Conservation (phyloP, 768 basidiomycete genomes). For the Collybia mongolica region DNA sequence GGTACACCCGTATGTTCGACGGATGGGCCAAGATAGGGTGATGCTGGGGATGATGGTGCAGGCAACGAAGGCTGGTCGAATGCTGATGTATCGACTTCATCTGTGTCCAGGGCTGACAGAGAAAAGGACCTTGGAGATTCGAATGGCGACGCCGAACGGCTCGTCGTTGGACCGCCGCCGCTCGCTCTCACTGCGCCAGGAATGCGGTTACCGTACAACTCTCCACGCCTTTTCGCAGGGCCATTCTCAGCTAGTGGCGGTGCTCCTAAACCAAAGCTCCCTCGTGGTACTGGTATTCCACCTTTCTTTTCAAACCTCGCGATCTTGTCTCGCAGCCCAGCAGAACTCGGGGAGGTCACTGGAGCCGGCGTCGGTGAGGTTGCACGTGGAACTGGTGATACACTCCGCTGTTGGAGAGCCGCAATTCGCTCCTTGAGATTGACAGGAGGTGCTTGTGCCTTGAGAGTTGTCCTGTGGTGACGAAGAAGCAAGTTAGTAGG, state of each 20-base stretch:
- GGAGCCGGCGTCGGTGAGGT: conserved; percentile 26
- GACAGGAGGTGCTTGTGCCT: conserved; percentile 30
- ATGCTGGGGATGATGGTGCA: conserved; percentile 25
- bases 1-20: conserved; percentile 12
- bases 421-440: conserved; percentile 85
- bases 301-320: conserved; percentile 81
- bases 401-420: conserved; percentile 67
- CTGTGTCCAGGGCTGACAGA: conserved; percentile 16
- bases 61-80: conserved; percentile 21
- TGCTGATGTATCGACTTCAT: conserved; percentile 16
- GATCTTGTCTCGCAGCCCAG: conserved; percentile 61
- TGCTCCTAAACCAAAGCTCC: conserved; percentile 68
- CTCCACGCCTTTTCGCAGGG: conserved; percentile 51
- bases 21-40: conserved; percentile 10
- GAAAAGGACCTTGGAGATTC: conserved; percentile 28
- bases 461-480: conserved; percentile 23
- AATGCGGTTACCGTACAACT: conserved; percentile 76
- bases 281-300: conserved; percentile 71
- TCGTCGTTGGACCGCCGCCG: conserved; percentile 24
- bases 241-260: conserved; percentile 51
- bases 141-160: conserved; percentile 23
- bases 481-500: conserved; percentile 3
- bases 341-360: conserved; percentile 21
- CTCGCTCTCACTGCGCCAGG: conserved; percentile 36
- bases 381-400: conserved; percentile 17